Conservation (phyloP, 176 grass and related monocot species). For the Alloteropsis semialata region DNA sequence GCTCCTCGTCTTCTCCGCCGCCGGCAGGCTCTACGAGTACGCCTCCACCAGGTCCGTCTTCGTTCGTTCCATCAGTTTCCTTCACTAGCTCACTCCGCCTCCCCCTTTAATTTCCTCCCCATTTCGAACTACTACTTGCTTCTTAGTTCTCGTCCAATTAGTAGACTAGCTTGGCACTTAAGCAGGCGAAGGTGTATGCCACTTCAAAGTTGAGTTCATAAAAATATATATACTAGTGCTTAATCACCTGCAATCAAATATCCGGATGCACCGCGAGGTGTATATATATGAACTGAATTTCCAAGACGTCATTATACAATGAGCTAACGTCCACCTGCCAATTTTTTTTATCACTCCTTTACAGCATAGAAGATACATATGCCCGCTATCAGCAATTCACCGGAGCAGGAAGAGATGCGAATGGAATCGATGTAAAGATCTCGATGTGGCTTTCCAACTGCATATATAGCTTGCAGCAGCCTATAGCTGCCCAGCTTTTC, state of each 20-base stretch:
- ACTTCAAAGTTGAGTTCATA: too few species aligned
- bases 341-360: neutral
- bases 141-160: too few species aligned
- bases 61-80: too few species aligned
- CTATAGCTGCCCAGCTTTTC: neutral
- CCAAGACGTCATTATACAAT: neutral
- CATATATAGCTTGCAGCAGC: neutral
- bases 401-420: neutral
- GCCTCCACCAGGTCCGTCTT: neutral
- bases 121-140: too few species aligned
- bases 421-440: neutral
- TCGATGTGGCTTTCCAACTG: neutral
- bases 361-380: slow-evolving; percentile 6
- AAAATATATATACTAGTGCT: too few species aligned
- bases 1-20: slow-evolving; percentile 37
- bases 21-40: slow-evolving; percentile 34
- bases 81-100: too few species aligned
- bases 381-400: slow-evolving; percentile 1
- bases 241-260: too few species aligned
- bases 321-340: neutral
- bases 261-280: too few species aligned
- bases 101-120: too few species aligned
- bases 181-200: too few species aligned
- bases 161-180: too few species aligned
- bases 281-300: neutral